Conservation (phyloP, 257 asterid species). For the Nicotiana otophora region DNA sequence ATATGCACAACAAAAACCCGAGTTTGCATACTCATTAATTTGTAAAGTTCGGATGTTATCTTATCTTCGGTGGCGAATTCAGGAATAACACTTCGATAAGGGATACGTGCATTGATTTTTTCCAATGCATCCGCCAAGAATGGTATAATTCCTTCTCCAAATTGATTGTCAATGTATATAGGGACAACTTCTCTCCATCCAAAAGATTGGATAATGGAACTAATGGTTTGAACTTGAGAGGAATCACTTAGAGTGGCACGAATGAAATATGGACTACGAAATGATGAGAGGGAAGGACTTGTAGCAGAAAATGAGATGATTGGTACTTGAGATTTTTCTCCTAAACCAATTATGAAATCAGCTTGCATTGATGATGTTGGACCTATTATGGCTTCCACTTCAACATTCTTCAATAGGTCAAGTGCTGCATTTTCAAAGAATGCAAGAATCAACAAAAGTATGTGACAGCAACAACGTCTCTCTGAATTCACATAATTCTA, state of each 20-base stretch:
- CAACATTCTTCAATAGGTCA: conserved; percentile 43
- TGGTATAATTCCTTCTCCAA: conserved; percentile 50
- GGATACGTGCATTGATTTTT: conserved; percentile 20
- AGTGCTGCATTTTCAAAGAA: conserved; percentile 36
- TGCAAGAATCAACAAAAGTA: not conserved
- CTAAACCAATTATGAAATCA: conserved; percentile 40
- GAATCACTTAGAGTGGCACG: conserved; percentile 42
- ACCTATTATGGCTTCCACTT: conserved; percentile 65
- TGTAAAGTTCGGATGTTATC: conserved; percentile 33
- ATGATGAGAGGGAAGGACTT: conserved; percentile 39
- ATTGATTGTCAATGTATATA: conserved; percentile 38
- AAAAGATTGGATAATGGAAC: conserved; percentile 34
- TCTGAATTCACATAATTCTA: too few relatives aligned
- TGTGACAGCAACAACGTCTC: too few relatives aligned
- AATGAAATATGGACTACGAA: conserved; percentile 35
- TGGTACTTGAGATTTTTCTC: conserved; percentile 48
- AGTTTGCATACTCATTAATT: conserved; percentile 43
- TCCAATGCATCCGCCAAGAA: conserved; percentile 36
- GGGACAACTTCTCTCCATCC: conserved; percentile 53
- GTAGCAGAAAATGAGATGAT: conserved; percentile 55
- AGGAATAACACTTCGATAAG: conserved; percentile 40
- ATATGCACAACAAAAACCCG: conserved; percentile 49
- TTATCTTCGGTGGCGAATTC: conserved; percentile 33
- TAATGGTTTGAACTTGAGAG: conserved; percentile 37
- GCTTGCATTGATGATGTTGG: conserved; percentile 48